Base-by-base conservation (phyloP, 768 basidiomycete genomes). In the Russula vinacea region DNA sequence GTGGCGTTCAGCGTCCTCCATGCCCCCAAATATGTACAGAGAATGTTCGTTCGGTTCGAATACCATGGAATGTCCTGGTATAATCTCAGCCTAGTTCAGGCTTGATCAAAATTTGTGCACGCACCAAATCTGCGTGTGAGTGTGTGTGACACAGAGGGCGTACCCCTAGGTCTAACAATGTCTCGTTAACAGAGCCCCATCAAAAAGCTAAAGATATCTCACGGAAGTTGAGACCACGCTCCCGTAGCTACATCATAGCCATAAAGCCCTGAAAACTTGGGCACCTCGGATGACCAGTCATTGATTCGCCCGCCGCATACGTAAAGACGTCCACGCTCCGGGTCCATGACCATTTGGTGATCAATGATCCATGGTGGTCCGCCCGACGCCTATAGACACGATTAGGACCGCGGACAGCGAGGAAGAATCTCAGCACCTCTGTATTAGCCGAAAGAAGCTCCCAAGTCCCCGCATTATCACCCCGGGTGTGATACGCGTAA, bases 311-410 rank as follows among this genome's bases (percentile, higher is more conserved):
- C 91, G 9, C 91, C 90, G 66, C 84, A 89, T 8, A 90, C 82
- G 64, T 91, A 92, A 8, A 93, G 70, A 3, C 85, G 82, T 71
- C 90, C 89, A 0, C 81, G 75, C 5, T 87, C 85, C 45, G 80
- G 80, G 69, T 92, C 90, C 70, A 92, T 83, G 37, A 78, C 86
- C 84, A 92, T 88, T 74, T 90, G 89, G 68, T 92, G 90, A 71
- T 92, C 91, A 67, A 85, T 89, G 45, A 92, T 77, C 39, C 90
- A 75, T 0, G 86, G 85, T 1, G 90, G 90, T 1, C 89, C 90
- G 2, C 84, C 86, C 5, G 81, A 79, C 0, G 78, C 72, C 90
- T 90, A 65, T 16, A 54, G 35, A 37, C 3, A 35, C 35, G 22
- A 6, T 57, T 17, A 50, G 24, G 10, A 14, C 17, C 24, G 24